Percentiles rank a stretch among this genome's conserved stretches.
These are phyloP conservation scores for Mycogone perniciosa DNA, from an alignment of 2,329 filamentous ascomycete genomes.

Conservation along the genomic window DNA sequence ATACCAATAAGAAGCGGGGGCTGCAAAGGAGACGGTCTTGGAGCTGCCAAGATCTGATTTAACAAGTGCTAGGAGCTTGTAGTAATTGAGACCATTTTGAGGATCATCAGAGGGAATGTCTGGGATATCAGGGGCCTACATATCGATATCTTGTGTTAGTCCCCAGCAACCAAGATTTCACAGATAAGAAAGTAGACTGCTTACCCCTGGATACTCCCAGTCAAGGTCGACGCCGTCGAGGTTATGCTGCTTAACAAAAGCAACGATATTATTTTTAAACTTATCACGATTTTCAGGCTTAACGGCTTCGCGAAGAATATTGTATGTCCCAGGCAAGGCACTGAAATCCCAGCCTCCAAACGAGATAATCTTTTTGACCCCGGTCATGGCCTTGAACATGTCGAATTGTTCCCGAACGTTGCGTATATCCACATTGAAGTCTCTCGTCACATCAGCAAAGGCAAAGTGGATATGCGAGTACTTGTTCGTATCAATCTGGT, in stretches of 20 bases:
- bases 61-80: slow-evolving; percentile 13
- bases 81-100: slow-evolving; percentile 12
- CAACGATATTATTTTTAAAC: slow-evolving; percentile 30
- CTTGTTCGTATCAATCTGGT: slow-evolving; percentile 15
- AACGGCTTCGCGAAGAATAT: slow-evolving; percentile 25
- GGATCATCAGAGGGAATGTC: slow-evolving; percentile 23
- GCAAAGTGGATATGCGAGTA: slow-evolving; percentile 30
- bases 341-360: slow-evolving; percentile 32
- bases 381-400: slow-evolving; percentile 23
- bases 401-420: slow-evolving; percentile 23
- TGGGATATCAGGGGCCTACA: slow-evolving; percentile 18
- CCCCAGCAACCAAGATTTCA: slow-evolving; percentile 8
- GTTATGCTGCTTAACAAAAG: slow-evolving; percentile 33
- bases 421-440: slow-evolving; percentile 15
- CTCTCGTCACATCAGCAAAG: slow-evolving; percentile 22
- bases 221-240: slow-evolving; percentile 41
- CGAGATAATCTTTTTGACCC: slow-evolving; percentile 28
- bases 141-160: slow-evolving; percentile 10
- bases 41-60: slow-evolving; percentile 17
- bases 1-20: slow-evolving; percentile 28
- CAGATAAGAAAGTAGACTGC: slow-evolving; percentile 22
- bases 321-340: slow-evolving; percentile 19
- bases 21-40: slow-evolving; percentile 26
- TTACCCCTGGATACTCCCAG: slow-evolving; percentile 40
- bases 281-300: slow-evolving; percentile 29